phyloP scores from a whole-genome alignment of 2,329 filamentous ascomycete species.

The Pseudopithomyces maydicus region DNA sequence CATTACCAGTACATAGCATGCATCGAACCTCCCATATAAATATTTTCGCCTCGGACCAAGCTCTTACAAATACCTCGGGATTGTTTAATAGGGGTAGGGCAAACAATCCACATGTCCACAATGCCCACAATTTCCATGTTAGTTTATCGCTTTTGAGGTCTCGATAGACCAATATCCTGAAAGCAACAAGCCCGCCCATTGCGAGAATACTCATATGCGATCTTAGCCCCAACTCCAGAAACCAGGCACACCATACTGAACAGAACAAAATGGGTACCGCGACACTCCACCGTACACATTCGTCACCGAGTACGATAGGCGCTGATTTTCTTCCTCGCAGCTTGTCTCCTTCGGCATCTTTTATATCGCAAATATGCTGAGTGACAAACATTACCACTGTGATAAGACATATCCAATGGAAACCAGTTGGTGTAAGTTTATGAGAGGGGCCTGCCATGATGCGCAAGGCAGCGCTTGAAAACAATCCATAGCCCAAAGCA shows the following conservation, averaged over 20 bases:
- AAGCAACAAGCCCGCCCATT: slow-evolving; percentile 17
- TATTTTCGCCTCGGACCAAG: no score
- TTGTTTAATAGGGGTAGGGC: no score
- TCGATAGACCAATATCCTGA: slow-evolving; percentile 10
- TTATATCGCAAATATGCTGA: slow-evolving; percentile 37
- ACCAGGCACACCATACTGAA: slow-evolving; percentile 17
- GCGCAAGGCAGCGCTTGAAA: slow-evolving; percentile 11
- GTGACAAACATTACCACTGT: slow-evolving; percentile 24
- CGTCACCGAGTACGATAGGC: slow-evolving; percentile 26
- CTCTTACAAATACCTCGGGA: no score
- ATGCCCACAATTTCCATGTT: slow-evolving; percentile 19
- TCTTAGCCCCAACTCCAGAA: slow-evolving; percentile 16
- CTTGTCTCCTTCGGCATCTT: slow-evolving; percentile 33
- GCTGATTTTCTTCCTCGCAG: slow-evolving; percentile 23
- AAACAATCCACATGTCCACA: no score
- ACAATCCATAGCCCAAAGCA: slow-evolving; percentile 20
- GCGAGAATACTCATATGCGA: slow-evolving; percentile 4
- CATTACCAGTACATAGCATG: no score
- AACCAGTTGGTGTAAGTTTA: background rate
- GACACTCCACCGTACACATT: slow-evolving; percentile 20
- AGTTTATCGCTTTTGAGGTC: slow-evolving; percentile 15
- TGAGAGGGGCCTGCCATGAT: slow-evolving; percentile 8
- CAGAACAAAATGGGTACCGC: slow-evolving; percentile 24
- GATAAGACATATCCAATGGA: slow-evolving; percentile 17
- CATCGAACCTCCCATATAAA: no score